Percentiles rank a stretch among this genome's conserved stretches.
phyloP scores from a whole-genome alignment of 1,139 yeast genomes.

The Torulaspora pretoriensis region DNA sequence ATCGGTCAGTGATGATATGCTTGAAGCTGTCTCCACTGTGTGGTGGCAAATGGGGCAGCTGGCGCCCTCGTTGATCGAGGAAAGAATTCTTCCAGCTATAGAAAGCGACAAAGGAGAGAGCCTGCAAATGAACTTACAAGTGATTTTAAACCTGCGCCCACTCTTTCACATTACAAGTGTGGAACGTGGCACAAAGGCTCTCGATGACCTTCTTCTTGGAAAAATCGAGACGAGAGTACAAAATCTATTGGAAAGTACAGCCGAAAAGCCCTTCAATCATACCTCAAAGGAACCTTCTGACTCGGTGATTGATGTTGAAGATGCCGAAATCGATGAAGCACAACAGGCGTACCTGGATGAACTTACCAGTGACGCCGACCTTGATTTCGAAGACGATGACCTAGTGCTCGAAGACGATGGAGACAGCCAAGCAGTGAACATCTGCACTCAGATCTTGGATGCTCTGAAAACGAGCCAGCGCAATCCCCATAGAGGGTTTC shows the following conservation, averaged over 20 bases:
- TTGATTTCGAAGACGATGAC: constrained; percentile 12
- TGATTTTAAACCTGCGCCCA: constrained; percentile 7
- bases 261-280: neutral
- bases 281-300: neutral
- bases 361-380: constrained; percentile 11
- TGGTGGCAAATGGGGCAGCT: constrained; percentile 13
- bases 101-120: neutral
- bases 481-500: neutral
- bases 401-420: neutral
- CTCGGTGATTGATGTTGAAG: constrained; percentile 2
- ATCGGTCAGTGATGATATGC: neutral
- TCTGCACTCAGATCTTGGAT: neutral
- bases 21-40: constrained; percentile 9
- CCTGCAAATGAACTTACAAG: constrained; percentile 1
- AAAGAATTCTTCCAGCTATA: constrained; percentile 9
- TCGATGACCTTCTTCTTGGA: neutral
- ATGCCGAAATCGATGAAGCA: constrained; percentile 12
- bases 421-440: neutral
- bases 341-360: constrained; percentile 15
- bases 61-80: constrained; percentile 3
- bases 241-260: neutral
- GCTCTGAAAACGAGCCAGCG: neutral
- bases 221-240: neutral
- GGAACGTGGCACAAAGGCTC: constrained; percentile 2
- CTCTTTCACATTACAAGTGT: constrained; percentile 7